Base-by-base conservation (phyloP, 1,139 yeast genomes). In the Debaryomyces udenii region DNA sequence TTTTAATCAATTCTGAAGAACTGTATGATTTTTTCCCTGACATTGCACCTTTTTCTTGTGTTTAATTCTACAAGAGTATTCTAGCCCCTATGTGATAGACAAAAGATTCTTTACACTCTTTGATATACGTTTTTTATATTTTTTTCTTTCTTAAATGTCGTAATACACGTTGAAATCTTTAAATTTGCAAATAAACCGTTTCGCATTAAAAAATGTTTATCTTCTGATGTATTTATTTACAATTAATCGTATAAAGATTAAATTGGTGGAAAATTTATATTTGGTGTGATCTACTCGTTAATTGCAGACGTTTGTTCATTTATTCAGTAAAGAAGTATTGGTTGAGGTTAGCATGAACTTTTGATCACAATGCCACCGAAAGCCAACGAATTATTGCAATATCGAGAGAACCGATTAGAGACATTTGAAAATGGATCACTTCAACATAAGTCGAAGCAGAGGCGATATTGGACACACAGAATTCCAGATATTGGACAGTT, bases 381-480 rank as follows among this genome's bases (percentile, higher is more conserved):
- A 36, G 23, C 27, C 28, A 43, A 31, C 22, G 36, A 37, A 35
- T 41, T 40, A 9, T 43, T 45, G 49, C 45, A 36, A 40, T 43
- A 39, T 34, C 41, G 45, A 22, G 46, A 39, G 15, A 34, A 37
- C 23, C 38, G 49, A 37, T 20, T 43, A 24, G 37, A 40, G 14
- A 39, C 49, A 2, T 45, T 43, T 26, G 42, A 37, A 16, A 43
- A 45, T 24, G 46, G 46, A 22, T 30, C 43, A n/a, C 17, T 32
- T 41, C 54, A 46, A 30, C 41, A 31, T 20, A 48, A 38, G 13
- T 35, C 43, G 39, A 47, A 39, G 37, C 47, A 35, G 30, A 40
- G 45, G 14, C 49, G 47, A 24, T 48, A 44, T 22, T 60, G 64
- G 63, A 38, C 47, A 6, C 41, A 48, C 31, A 47, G 47, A 3